These are phyloP conservation scores for Suillus hirtellus DNA, from an alignment of 768 basidiomycete species.

Conservation along the genomic window DNA sequence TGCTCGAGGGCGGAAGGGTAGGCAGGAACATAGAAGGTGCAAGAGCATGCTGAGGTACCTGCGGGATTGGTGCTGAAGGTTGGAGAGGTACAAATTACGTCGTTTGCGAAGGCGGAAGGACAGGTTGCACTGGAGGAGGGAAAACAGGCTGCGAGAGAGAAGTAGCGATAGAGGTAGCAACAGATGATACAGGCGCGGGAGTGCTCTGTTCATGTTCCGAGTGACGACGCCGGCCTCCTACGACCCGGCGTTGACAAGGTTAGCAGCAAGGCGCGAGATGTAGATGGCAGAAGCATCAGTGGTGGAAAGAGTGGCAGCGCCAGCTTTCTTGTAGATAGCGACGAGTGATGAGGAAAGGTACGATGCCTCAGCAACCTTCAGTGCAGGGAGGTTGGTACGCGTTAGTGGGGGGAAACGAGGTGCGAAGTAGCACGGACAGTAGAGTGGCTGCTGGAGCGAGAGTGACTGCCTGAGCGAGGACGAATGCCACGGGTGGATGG, in stretches of 20 bases:
- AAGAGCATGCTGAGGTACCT: not conserved
- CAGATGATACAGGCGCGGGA: not conserved
- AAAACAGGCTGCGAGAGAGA: constrained; percentile 7
- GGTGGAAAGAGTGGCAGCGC: too few relatives aligned
- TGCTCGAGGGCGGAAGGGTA: too few relatives aligned
- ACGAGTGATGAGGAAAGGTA: constrained; percentile 66
- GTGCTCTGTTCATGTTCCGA: constrained; percentile 15
- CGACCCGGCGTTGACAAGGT: too few relatives aligned
- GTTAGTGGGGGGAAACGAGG: too few relatives aligned
- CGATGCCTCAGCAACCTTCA: constrained; percentile 73
- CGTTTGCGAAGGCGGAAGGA: constrained; percentile 10
- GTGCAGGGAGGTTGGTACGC: constrained; percentile 47
- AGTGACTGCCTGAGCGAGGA: too few relatives aligned
- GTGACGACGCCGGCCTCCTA: too few relatives aligned
- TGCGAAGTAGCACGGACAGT: too few relatives aligned
- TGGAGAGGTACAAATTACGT: not conserved
- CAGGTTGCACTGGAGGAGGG: constrained; percentile 4
- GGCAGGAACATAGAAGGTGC: too few relatives aligned
- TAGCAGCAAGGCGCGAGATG: too few relatives aligned
- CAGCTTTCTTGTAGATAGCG: constrained; percentile 84
- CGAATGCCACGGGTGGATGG: too few relatives aligned
- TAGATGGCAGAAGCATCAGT: too few relatives aligned
- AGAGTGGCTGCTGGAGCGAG: too few relatives aligned
- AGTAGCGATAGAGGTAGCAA: constrained; percentile 19
- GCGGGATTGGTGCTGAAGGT: constrained; percentile 2